Evolutionary conservation across 2,329 filamentous ascomycete species (phyloP), one percentile per base, ranked within the genome.

Genomic region (Diplodia sapinea): DNA sequence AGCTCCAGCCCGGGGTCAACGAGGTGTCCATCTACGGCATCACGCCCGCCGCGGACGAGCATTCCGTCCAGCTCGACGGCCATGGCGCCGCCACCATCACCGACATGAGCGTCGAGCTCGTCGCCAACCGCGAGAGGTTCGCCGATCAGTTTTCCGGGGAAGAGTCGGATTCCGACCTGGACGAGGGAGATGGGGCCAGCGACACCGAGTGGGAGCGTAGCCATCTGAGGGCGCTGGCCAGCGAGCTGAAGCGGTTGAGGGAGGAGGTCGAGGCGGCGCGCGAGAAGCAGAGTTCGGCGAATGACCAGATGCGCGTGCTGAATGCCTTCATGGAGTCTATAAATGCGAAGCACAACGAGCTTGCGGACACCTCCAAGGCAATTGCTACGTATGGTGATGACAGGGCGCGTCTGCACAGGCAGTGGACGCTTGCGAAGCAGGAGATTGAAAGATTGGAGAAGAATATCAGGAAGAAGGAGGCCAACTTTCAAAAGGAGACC

Each of bases 11-110:
- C n/a, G 86, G 87, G 8, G 72, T 79, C 9, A 89, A 88, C 70
- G 82, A 87, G 70, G 83, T 89, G 67, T 83, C 82, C 15, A 82
- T 89, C 59, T 75, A 83, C 54, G 87, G 85, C 5, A 75, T 88
- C 47, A 82, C 85, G 9, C 83, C 85, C 2, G 83, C 80, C 1
- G 80, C 84, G 9, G 83, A 87, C 71, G 80, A 85, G 72, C 80
- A 85, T 70, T 86, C 84, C 11, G 85, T 89, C 76, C 87, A 87
- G 71, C 82, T 89, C 40, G 86, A 88, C 71, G 86, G 86, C 55
- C 83, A 82, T 63, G 85, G 86, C n/a, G 64, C 82, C 0, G 87
- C 85, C 9, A 84, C 84, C 62, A 86, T 89, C 72, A 86, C 84
- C 12, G 87, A 91, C 72, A 88, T 91, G 69, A 83, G 85, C 11